phyloP scores from a whole-genome alignment of 495 filamentous ascomycete species.

The Hyaloscypha hepaticicola region DNA sequence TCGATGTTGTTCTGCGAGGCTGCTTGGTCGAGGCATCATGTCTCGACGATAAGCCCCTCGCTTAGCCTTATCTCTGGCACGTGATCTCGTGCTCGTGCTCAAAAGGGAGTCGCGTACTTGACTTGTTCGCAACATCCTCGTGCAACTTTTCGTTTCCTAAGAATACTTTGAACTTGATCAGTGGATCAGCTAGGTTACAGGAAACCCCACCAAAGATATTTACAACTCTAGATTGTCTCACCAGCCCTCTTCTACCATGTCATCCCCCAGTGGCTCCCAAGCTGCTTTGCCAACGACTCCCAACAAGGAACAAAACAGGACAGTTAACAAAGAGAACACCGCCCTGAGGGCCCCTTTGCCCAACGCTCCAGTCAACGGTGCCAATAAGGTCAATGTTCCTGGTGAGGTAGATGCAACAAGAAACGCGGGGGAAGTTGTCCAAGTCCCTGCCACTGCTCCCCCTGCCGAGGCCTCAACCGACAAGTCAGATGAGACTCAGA shows the following conservation, averaged over 20 bases:
- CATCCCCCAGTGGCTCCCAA: neutral
- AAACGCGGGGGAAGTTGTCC: slow-evolving; percentile 13
- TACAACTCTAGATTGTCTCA: neutral
- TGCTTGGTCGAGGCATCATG: slow-evolving; percentile 8
- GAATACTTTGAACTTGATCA: neutral
- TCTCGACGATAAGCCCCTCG: neutral
- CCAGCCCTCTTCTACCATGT: neutral
- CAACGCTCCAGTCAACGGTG: neutral
- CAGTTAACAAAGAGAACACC: neutral
- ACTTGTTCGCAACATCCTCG: neutral
- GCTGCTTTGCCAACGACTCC: neutral
- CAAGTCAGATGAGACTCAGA: neutral
- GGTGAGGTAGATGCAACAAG: neutral
- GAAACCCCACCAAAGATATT: neutral
- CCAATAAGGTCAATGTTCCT: neutral
- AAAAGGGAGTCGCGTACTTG: neutral
- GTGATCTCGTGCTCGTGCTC: slow-evolving; percentile 5
- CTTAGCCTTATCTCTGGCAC: slow-evolving; percentile 5
- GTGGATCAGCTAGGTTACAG: neutral
- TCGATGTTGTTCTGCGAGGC: slow-evolving; percentile 11
- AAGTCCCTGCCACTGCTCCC: slow-evolving; percentile 14
- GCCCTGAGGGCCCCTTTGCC: neutral
- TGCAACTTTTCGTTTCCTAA: neutral
- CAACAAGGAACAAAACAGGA: slow-evolving; percentile 1
- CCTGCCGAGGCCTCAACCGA: neutral